phyloP scores from a whole-genome alignment of 176 grass and related monocot genomes.

The Bromus sterilis region DNA sequence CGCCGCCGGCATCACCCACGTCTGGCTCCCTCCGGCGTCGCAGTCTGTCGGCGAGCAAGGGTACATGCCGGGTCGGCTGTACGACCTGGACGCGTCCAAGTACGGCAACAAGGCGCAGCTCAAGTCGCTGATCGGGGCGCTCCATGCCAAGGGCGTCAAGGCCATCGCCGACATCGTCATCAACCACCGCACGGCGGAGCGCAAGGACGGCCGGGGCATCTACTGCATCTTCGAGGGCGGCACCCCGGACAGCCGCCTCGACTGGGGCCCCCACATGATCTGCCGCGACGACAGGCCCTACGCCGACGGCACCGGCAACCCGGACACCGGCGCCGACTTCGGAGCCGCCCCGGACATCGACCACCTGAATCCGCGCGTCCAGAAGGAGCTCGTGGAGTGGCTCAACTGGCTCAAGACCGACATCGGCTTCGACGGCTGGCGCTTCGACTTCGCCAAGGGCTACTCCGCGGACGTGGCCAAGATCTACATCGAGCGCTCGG shows the following conservation, averaged over 20 bases:
- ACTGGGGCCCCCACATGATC: conserved; percentile 86
- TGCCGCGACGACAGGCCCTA: conserved; percentile 54
- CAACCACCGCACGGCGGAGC: conserved; percentile 81
- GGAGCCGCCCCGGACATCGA: conserved; percentile 59
- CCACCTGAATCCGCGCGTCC: conserved; percentile 69
- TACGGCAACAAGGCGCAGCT: conserved; percentile 74
- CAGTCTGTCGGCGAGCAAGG: conserved; percentile 69
- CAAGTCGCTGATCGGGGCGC: conserved; percentile 49
- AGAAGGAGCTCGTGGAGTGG: conserved; percentile 59
- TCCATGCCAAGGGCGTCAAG: conserved; percentile 53
- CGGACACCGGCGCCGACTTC: conserved; percentile 57
- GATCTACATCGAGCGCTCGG: conserved; percentile 55
- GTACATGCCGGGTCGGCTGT: conserved; percentile 66
- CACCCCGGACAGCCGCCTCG: conserved; percentile 48
- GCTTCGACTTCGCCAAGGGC: conserved; percentile 71
- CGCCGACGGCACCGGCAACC: conserved; percentile 66
- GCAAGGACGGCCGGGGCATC: conserved; percentile 43
- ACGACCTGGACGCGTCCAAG: conserved; percentile 55
- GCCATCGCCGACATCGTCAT: conserved; percentile 84
- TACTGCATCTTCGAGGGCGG: conserved; percentile 78
- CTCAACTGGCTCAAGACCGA: conserved; percentile 81
- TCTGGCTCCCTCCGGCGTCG: conserved; percentile 80
- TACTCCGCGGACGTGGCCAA: conserved; percentile 60
- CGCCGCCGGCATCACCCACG: conserved; percentile 59
- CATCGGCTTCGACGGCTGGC: conserved; percentile 80